These are phyloP conservation scores for Mycena capillaripes DNA, from an alignment of 768 basidiomycete genomes.

Conservation along the genomic window DNA sequence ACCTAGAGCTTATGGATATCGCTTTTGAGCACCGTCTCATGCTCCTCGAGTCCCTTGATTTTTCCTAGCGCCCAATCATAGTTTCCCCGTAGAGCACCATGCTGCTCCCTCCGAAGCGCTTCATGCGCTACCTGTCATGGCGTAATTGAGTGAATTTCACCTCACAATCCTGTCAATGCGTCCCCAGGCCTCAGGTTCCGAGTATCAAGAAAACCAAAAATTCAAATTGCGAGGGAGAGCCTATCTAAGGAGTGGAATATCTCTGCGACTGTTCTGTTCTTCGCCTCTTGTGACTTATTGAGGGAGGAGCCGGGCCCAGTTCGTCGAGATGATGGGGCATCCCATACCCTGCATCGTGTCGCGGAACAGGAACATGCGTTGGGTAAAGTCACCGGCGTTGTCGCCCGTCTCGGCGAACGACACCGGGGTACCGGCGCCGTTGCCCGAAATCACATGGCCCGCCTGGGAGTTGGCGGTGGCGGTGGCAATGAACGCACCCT, in stretches of 20 bases:
- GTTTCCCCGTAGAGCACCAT: slow-evolving; percentile 7
- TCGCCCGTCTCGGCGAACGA: slow-evolving; percentile 16
- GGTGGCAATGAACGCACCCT: slow-evolving; percentile 12
- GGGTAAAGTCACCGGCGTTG: slow-evolving; percentile 5
- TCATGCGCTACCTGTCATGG: slow-evolving; percentile 3
- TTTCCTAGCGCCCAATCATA: too few species aligned
- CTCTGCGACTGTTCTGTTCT: slow-evolving; percentile 12
- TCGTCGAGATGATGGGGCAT: slow-evolving; percentile 15
- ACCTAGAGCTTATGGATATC: too few species aligned
- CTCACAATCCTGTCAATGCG: slow-evolving; percentile 4
- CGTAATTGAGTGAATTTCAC: slow-evolving; percentile 3
- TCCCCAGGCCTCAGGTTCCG: slow-evolving; percentile 6
- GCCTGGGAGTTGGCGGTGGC: slow-evolving; percentile 12
- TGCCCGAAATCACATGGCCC: slow-evolving; percentile 23
- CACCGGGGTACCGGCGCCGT: slow-evolving; percentile 20
- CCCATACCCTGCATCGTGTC: slow-evolving; percentile 23
- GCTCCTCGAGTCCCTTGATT: too few species aligned
- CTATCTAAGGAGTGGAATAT: slow-evolving; percentile 10
- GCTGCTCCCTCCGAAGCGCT: background rate
- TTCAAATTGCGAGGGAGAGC: slow-evolving; percentile 12
- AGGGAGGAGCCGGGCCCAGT: slow-evolving; percentile 15
- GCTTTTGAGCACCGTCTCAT: too few species aligned
- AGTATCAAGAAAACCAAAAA: slow-evolving; percentile 11
- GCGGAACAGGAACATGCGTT: slow-evolving; percentile 23
- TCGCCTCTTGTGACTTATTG: slow-evolving; percentile 11